Conservation (phyloP, 2,329 filamentous ascomycete species). For the Fusarium liriodendri region DNA sequence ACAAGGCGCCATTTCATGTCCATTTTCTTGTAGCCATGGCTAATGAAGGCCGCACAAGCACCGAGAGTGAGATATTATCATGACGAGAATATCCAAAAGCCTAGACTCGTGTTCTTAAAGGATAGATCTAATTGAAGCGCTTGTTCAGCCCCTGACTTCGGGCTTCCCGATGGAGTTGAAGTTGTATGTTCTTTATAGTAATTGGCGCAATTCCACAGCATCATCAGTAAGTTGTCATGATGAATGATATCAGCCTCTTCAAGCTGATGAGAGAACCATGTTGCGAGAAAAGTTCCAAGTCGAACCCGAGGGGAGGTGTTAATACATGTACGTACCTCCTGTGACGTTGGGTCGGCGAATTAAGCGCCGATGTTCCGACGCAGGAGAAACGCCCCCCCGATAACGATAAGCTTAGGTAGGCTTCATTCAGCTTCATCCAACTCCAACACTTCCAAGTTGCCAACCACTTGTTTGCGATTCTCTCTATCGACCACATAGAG, state of each 20-base stretch:
- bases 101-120: neutral
- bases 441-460: neutral
- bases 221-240: neutral
- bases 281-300: neutral
- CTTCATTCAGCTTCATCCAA: slow-evolving; percentile 18
- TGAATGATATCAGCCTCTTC: neutral
- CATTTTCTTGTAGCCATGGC: neutral
- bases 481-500: neutral
- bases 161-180: neutral
- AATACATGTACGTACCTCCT: neutral
- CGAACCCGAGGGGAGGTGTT: neutral
- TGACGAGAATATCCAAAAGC: neutral
- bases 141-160: neutral
- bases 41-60: neutral
- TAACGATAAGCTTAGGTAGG: slow-evolving; percentile 22
- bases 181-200: neutral
- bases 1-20: neutral
- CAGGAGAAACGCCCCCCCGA: slow-evolving; percentile 7
- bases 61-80: neutral
- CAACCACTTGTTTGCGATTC: neutral
- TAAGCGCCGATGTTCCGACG: slow-evolving; percentile 31
- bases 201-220: neutral
- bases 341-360: slow-evolving; percentile 11
- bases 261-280: neutral
- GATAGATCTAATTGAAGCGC: neutral